Evolutionary conservation across 306 rosid species (phyloP).

Genomic region (Fragaria nilgerrensis): DNA sequence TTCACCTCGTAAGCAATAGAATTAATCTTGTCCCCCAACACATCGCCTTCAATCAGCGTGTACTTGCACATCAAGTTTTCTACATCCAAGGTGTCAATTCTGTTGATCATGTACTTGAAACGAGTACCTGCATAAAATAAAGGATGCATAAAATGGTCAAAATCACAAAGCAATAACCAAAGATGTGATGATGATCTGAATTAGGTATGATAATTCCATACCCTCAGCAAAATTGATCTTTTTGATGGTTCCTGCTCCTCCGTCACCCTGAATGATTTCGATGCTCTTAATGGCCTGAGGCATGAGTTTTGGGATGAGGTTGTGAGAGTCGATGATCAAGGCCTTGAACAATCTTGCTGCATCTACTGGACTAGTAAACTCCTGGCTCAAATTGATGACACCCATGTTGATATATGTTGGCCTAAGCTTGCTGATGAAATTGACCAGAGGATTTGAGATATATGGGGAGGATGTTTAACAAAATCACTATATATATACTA

Average conservation of each 20-base stretch:
- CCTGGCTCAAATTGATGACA: conserved; percentile 17
- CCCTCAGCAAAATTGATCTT: conserved; percentile 30
- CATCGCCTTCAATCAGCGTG: conserved; percentile 32
- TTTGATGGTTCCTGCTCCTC: conserved; percentile 37
- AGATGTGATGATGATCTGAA: not conserved
- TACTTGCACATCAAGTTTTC: conserved; percentile 28
- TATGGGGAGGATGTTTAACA: not conserved
- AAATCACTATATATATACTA: not conserved
- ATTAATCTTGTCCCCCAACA: conserved; percentile 24
- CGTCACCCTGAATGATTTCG: conserved; percentile 31
- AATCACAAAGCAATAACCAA: not conserved
- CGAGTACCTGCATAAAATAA: conserved; percentile 20
- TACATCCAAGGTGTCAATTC: conserved; percentile 29
- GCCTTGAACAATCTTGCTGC: conserved; percentile 35
- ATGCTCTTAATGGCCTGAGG: conserved; percentile 34
- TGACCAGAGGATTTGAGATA: not conserved
- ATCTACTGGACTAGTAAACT: conserved; percentile 26
- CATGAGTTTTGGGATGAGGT: conserved; percentile 35
- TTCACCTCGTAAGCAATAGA: conserved; percentile 18
- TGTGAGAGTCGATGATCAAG: conserved; percentile 30
- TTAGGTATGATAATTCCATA: not conserved
- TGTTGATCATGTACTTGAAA: conserved; percentile 32
- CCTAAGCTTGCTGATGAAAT: not conserved
- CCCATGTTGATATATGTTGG: conserved; percentile 15
- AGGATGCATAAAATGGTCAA: not conserved